These are phyloP conservation scores for Microstegium vimineum DNA, from an alignment of 176 grass and related monocot genomes.

Conservation along the genomic window DNA sequence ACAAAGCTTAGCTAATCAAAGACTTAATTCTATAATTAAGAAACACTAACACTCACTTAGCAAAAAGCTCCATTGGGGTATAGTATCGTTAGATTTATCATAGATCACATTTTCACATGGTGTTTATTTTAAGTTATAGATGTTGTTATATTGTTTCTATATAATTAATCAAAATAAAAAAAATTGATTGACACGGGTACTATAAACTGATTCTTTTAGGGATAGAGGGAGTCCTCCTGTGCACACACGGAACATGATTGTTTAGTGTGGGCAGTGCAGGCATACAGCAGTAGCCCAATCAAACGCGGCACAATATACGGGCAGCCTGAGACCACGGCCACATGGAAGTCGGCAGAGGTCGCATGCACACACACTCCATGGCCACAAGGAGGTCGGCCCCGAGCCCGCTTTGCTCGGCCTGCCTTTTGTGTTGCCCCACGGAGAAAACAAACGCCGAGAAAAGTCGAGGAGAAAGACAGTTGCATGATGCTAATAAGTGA, in stretches of 20 bases:
- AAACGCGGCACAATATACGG: constrained; percentile 16
- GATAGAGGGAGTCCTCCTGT: too few relatives aligned
- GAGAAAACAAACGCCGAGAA: constrained; percentile 24
- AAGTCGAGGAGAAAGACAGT: neutral
- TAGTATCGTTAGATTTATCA: too few relatives aligned
- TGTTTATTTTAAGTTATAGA: too few relatives aligned
- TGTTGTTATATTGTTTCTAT: too few relatives aligned
- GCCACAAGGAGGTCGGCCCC: constrained; percentile 21
- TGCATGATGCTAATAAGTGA: constrained; percentile 29
- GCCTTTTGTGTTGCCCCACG: constrained; percentile 14
- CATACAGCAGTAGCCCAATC: neutral
- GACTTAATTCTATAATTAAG: too few relatives aligned
- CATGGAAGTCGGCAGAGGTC: constrained; percentile 34
- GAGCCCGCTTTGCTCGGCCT: constrained; percentile 23
- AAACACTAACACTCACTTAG: too few relatives aligned
- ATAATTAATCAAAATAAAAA: too few relatives aligned
- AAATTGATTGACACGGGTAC: too few relatives aligned
- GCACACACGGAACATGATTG: neutral
- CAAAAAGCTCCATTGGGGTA: too few relatives aligned
- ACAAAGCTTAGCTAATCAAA: too few relatives aligned
- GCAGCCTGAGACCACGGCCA: constrained; percentile 22
- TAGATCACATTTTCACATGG: too few relatives aligned
- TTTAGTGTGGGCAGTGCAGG: neutral
- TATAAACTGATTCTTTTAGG: too few relatives aligned
- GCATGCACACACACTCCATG: constrained; percentile 3